These are phyloP conservation scores for Creolimax fragrantissima DNA, from an alignment of 78 protist genomes.

Conservation along the genomic window DNA sequence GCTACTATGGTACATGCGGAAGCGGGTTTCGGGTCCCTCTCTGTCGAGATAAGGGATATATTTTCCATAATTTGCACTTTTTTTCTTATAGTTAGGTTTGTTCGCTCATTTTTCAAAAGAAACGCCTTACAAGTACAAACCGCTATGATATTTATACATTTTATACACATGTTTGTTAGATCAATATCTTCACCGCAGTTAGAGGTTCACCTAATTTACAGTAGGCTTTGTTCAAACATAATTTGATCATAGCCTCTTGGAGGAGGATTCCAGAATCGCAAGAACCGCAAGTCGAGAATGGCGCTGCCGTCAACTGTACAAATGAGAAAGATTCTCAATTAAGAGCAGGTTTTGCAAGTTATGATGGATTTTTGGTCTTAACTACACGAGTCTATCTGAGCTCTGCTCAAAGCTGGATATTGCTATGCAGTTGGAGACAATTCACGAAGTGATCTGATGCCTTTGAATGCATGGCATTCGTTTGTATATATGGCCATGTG, in stretches of 20 bases:
- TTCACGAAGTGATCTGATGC: not conserved
- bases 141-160: no score
- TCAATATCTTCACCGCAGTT: no score
- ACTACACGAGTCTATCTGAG: not conserved
- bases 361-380: not conserved
- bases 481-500: not conserved
- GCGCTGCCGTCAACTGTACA: constrained; percentile 30
- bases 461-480: not conserved
- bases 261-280: not conserved
- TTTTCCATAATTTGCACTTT: no score
- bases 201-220: not conserved
- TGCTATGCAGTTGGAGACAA: not conserved
- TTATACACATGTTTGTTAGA: no score
- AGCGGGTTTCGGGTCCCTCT: no score
- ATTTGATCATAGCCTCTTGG: constrained; percentile 8
- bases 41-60: no score
- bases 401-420: not conserved
- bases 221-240: constrained; percentile 14
- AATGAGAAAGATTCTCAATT: not conserved
- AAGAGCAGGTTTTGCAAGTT: not conserved
- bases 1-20: no score
- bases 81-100: no score
- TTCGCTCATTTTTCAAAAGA: no score
- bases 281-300: not conserved
- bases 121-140: no score